Evolutionary conservation across 352 stramenopile species (phyloP), one percentile per base, ranked within the genome.

Genomic region (Phytophthora agathidicida): DNA sequence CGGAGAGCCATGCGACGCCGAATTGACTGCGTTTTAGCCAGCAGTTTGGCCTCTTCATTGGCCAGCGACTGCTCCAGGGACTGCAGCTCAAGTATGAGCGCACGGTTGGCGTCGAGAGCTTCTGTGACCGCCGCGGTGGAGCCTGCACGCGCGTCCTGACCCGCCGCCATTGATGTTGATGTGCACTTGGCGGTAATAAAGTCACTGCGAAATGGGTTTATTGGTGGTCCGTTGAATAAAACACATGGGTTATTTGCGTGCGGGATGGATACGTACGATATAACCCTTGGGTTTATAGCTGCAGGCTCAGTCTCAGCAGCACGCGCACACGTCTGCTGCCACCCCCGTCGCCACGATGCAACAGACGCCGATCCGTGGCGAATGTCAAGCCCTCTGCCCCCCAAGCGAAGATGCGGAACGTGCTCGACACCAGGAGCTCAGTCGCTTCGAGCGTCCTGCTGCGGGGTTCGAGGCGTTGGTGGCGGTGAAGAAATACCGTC

Each of bases 401-500:
- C 30, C 43, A 13, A 61, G 36, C 0, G 76, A 86, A 57, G 51
- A 58, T 33, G 14, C 38, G 17, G 71, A 80, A 31, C 76, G 76
- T 16, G 33, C 38, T 45, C 63, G 54, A 42, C 68, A 39, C 7
- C 39, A 57, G 2, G 76, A 86, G 50, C 65, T 86, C 55, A 86
- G 73, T 57, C 73, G 65, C 50, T 86, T 86, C 43, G 76, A 86
- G 61, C 53, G 59, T 31, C 55, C 44, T 31, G 30, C 22, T 39
- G 24, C 26, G 28, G 20, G 31, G 16, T 26, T 14, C 24, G 10
- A 46, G 14, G 42, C 4, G 7, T 49, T 75, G 7, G 49, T 69
- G 24, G 47, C 73, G 2, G 71, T 86, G 7, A 83, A 86, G 43
- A 81, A 82, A 70, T 83, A 86, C 33, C 71, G 76, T n/a, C 67